A percentile compares a stretch with the other conserved stretches of the same genome.
Evolutionary conservation across 2,329 filamentous ascomycete genomes (phyloP).

Genomic region (Pseudogymnoascus sp.): DNA sequence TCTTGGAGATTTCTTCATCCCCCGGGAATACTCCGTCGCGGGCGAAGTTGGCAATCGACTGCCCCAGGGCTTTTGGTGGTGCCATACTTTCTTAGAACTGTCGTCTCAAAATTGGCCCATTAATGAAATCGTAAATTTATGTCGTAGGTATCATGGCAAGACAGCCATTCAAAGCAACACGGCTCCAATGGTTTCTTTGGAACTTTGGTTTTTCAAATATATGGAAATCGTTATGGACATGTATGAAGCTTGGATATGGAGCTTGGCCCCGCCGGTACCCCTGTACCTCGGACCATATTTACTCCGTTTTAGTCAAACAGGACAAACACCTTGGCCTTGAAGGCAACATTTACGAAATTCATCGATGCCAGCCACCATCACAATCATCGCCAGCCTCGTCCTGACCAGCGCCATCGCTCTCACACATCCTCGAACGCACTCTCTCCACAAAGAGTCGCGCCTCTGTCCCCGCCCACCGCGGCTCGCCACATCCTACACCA

Average conservation of each 20-base stretch:
- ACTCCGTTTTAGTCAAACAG: neutral
- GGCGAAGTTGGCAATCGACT: conserved; percentile 57
- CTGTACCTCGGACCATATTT: conserved; percentile 1
- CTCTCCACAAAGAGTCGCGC: neutral
- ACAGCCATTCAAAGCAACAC: neutral
- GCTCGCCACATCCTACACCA: neutral
- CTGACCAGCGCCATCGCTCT: neutral
- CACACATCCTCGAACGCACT: neutral
- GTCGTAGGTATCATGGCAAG: neutral
- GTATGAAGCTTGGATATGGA: conserved; percentile 3
- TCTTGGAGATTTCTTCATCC: conserved; percentile 33
- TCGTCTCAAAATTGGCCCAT: neutral
- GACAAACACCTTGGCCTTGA: neutral
- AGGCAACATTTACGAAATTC: conserved; percentile 5
- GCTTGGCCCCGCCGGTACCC: neutral
- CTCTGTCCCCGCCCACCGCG: neutral
- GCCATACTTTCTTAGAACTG: conserved; percentile 3
- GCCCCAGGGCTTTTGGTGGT: conserved; percentile 38
- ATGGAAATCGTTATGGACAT: conserved; percentile 7
- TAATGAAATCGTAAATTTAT: neutral
- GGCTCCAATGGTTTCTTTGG: conserved; percentile 29
- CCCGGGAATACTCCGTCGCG: conserved; percentile 38
- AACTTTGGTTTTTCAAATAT: conserved; percentile 5
- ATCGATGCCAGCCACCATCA: neutral
- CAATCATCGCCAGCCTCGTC: neutral